Percentiles rank a stretch among this genome's conserved stretches.
These are phyloP conservation scores for Arachis monticola DNA, from an alignment of 331 rosid species.

Conservation along the genomic window DNA sequence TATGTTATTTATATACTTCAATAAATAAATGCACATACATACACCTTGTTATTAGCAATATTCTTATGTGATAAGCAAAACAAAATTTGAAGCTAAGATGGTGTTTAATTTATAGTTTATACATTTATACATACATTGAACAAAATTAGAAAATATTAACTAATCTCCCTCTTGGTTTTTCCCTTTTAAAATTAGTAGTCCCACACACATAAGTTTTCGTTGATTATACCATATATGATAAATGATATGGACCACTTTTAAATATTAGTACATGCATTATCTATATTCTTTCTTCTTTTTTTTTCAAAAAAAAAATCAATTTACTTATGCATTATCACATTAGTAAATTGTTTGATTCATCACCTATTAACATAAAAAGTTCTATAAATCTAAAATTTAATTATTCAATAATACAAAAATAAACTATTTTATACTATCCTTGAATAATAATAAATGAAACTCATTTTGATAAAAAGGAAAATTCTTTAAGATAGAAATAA, in stretches of 20 bases:
- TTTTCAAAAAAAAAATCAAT: too few species aligned
- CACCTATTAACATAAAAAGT: too few species aligned
- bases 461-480: not conserved
- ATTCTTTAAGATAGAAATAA: not conserved
- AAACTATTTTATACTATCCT: too few species aligned
- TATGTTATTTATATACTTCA: constrained; percentile 7
- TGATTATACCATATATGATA: not conserved
- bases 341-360: too few species aligned
- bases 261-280: too few species aligned
- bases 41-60: not conserved
- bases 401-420: too few species aligned
- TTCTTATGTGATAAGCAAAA: constrained; percentile 13
- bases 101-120: not conserved
- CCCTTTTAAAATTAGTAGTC: constrained; percentile 9
- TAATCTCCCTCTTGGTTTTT: not conserved
- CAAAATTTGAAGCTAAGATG: not conserved
- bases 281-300: too few species aligned
- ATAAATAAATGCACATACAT: not conserved
- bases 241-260: not conserved
- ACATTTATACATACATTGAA: not conserved
- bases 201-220: constrained; percentile 9
- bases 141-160: constrained; percentile 9
- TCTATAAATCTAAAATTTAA: too few species aligned
- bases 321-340: too few species aligned
- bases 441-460: too few species aligned